phyloP scores from a whole-genome alignment of 371 early-diverging fungal genomes.

The Mucor ambiguus region DNA sequence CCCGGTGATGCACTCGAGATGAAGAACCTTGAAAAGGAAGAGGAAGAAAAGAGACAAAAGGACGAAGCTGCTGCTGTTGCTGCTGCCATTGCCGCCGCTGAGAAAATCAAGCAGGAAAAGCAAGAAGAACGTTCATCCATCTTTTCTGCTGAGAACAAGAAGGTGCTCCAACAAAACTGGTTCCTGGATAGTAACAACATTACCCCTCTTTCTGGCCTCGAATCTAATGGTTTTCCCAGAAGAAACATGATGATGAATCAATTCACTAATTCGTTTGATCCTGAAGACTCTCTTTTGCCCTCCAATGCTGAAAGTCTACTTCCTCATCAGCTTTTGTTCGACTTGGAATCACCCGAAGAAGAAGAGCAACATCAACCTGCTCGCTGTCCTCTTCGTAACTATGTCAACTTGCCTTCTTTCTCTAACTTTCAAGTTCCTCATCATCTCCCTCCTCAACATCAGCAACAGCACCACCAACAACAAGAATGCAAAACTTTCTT shows the following conservation, averaged over 20 bases:
- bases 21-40: conserved; percentile 24
- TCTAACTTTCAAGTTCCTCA: conserved; percentile 17
- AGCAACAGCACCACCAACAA: conserved; percentile 4
- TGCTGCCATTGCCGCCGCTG: background rate
- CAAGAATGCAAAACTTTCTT: conserved; percentile 23
- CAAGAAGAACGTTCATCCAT: conserved; percentile 15
- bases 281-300: conserved; percentile 28
- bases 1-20: conserved; percentile 27
- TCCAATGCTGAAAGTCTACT: conserved; percentile 38
- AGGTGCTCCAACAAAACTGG: conserved; percentile 17
- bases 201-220: background rate
- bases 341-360: conserved; percentile 31
- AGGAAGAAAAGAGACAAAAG: conserved; percentile 13
- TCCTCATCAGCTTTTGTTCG: conserved; percentile 37
- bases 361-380: conserved; percentile 12
- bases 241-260: conserved; percentile 12
- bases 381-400: conserved; percentile 26
- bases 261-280: background rate
- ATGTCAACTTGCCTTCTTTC: conserved; percentile 22
- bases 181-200: conserved; percentile 3
- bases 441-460: conserved; percentile 3
- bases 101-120: background rate
- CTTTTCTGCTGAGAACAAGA: conserved; percentile 15
- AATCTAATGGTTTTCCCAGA: background rate
- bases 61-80: background rate